Conservation (phyloP, 1,284 basidiomycete genomes). For the Boletus mariae region DNA sequence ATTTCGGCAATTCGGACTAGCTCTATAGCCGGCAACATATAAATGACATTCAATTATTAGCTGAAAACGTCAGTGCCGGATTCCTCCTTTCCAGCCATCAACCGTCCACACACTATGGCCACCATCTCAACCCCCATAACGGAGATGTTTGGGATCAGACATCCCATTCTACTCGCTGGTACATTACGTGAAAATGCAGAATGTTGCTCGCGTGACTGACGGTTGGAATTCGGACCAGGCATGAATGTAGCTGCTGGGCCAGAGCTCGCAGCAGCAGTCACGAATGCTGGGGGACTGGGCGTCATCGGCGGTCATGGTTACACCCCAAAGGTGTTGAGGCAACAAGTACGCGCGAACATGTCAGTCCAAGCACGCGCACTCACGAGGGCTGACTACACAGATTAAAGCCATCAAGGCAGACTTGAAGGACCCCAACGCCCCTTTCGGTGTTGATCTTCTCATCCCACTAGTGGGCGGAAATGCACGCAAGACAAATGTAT, state of each 20-base stretch:
- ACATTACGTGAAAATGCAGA: conserved; percentile 7
- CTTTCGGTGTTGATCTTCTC: conserved; percentile 86
- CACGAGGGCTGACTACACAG: conserved; percentile 35
- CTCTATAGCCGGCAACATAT: neutral
- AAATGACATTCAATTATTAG: neutral
- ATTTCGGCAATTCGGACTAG: neutral
- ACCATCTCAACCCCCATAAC: conserved; percentile 73
- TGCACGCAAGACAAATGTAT: conserved; percentile 82
- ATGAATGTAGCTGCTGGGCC: conserved; percentile 90
- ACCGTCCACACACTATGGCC: conserved; percentile 14
- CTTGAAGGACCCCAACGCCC: conserved; percentile 65
- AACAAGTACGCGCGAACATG: conserved; percentile 47
- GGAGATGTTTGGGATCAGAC: conserved; percentile 80
- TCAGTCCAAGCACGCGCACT: neutral
- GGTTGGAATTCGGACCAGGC: conserved; percentile 36
- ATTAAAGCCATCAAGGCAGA: conserved; percentile 72
- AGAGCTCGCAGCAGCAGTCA: conserved; percentile 82
- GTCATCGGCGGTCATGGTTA: conserved; percentile 85
- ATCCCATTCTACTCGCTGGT: conserved; percentile 86
- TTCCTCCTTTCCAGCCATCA: neutral
- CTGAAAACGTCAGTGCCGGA: neutral
- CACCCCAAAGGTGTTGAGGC: conserved; percentile 69
- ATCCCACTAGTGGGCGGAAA: conserved; percentile 78
- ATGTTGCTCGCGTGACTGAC: conserved; percentile 3
- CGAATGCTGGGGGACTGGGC: conserved; percentile 78